A percentile compares a stretch with the other conserved stretches of the same genome.
phyloP scores from a whole-genome alignment of 2,329 filamentous ascomycete genomes.

The Xylaria sp. region DNA sequence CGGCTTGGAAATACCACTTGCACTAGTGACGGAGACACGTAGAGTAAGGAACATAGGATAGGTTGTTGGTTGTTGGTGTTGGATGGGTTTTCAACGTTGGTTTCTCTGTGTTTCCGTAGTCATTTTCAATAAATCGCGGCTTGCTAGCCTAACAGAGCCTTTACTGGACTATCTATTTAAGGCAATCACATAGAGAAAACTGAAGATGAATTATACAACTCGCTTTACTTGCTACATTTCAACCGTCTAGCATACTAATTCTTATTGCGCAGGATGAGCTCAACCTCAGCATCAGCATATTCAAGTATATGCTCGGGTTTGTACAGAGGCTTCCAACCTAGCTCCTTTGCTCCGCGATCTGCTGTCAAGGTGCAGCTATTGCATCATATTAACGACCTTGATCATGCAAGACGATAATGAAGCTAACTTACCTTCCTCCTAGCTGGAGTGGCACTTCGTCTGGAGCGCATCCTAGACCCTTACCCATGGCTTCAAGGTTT shows the following conservation, averaged over 20 bases:
- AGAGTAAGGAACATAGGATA: not conserved
- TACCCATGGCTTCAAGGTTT: conserved; percentile 48
- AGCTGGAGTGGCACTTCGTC: conserved; percentile 48
- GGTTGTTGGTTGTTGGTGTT: not conserved
- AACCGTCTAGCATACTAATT: conserved; percentile 3
- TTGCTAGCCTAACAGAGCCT: not conserved
- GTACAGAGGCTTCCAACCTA: conserved; percentile 55
- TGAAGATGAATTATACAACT: not conserved
- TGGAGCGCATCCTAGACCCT: conserved; percentile 43
- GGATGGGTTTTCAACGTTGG: not conserved
- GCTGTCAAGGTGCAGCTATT: conserved; percentile 50
- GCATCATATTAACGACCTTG: not conserved
- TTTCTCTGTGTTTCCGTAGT: not conserved
- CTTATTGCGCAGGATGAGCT: conserved; percentile 45
- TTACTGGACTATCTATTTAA: too few relatives aligned
- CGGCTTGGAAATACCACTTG: not conserved
- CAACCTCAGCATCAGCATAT: conserved; percentile 52
- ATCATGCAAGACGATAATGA: not conserved
- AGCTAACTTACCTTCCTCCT: conserved; percentile 48
- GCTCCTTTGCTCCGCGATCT: conserved; percentile 43
- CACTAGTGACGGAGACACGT: not conserved
- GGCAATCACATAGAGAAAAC: not conserved
- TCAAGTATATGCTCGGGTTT: conserved; percentile 53
- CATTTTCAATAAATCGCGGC: conserved; percentile 9
- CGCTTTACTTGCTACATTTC: not conserved